Evolutionary conservation across 2,329 filamentous ascomycete genomes (phyloP).

Genomic region (Fusarium torreyae): DNA sequence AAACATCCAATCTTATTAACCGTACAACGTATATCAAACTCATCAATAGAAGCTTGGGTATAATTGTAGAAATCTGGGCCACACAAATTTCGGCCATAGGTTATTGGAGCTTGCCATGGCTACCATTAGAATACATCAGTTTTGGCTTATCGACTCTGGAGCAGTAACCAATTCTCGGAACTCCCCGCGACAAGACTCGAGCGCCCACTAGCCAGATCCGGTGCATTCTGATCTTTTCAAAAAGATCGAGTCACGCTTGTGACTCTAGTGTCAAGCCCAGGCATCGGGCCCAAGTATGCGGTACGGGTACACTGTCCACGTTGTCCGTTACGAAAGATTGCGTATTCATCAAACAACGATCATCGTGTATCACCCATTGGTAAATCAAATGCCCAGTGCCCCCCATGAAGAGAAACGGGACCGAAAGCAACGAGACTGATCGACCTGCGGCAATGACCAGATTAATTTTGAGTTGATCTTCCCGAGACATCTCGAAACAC

Average conservation of each 20-base stretch:
- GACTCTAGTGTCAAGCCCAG: constrained; percentile 13
- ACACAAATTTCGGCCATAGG: not conserved
- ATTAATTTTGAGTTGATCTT: constrained; percentile 8
- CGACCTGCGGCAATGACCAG: not conserved
- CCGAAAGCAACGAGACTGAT: not conserved
- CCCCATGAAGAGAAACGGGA: not conserved
- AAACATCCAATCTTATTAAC: not conserved
- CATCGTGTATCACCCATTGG: not conserved
- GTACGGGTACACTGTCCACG: constrained; percentile 6
- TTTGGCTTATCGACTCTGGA: not conserved
- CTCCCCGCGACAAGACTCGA: not conserved
- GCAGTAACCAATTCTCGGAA: not conserved
- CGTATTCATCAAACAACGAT: not conserved
- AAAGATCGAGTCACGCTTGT: not conserved
- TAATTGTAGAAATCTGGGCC: not conserved
- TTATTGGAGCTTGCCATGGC: not conserved
- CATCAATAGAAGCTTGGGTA: not conserved
- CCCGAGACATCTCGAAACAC: constrained; percentile 20
- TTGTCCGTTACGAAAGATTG: not conserved
- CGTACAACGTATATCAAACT: not conserved
- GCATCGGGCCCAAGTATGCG: constrained; percentile 3
- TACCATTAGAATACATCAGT: not conserved
- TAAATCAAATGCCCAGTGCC: not conserved
- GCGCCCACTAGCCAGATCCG: constrained; percentile 13
- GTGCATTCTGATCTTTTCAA: constrained; percentile 1